These are phyloP conservation scores for Flaveria trinervia DNA, from an alignment of 129 eudicot species.

Conservation along the genomic window DNA sequence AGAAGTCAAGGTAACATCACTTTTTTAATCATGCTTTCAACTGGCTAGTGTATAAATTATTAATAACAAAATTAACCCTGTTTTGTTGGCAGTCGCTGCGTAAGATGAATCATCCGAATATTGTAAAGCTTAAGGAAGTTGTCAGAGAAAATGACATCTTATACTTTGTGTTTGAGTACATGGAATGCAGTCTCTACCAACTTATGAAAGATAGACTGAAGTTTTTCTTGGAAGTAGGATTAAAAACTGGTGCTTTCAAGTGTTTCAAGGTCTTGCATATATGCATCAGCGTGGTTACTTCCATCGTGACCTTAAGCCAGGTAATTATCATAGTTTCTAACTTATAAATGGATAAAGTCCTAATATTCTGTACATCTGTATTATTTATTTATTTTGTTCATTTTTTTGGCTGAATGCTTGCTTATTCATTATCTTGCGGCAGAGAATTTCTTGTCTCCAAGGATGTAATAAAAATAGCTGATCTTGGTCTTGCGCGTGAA, in stretches of 20 bases:
- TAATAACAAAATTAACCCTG: slow-evolving; percentile 3
- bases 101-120: slow-evolving; percentile 94
- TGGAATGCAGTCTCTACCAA: slow-evolving; percentile 91
- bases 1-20: slow-evolving; percentile 85
- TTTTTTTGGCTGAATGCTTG: slow-evolving; percentile 28
- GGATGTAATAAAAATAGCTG: slow-evolving; percentile 82
- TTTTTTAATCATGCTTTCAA: slow-evolving; percentile 6
- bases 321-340: slow-evolving; percentile 35
- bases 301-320: slow-evolving; percentile 99
- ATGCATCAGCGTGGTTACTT: slow-evolving; percentile 97
- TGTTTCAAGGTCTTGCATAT: slow-evolving; percentile 96
- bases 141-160: slow-evolving; percentile 89
- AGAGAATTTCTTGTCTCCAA: slow-evolving; percentile 89
- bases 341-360: background rate
- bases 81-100: slow-evolving; percentile 70
- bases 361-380: background rate
- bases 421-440: slow-evolving; percentile 20
- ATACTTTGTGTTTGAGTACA: slow-evolving; percentile 95
- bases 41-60: background rate
- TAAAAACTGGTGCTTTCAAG: slow-evolving; percentile 96
- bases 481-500: slow-evolving; percentile 99
- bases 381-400: background rate
- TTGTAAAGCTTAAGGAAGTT: slow-evolving; percentile 97
- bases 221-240: slow-evolving; percentile 78
- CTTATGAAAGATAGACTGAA: slow-evolving; percentile 82